Evolutionary conservation across 768 basidiomycete species (phyloP), one percentile per base, ranked within the genome.

Genomic region (Pleurotus djamor): DNA sequence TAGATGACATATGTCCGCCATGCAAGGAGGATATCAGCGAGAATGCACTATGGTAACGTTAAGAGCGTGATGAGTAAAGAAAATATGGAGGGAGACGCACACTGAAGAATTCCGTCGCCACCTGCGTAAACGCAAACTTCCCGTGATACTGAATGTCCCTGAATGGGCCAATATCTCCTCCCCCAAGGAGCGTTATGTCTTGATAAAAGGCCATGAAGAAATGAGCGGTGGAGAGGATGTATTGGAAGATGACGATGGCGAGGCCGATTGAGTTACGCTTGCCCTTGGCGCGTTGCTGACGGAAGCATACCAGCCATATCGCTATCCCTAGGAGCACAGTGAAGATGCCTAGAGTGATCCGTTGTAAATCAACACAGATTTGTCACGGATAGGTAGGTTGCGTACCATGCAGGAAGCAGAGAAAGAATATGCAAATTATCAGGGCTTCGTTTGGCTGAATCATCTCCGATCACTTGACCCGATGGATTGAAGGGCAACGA

Each of bases 201-300:
- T 56, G 54, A 44, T 56, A 56, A 34, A 56, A 56, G 7, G 54
- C 54, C 54, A 56, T 56, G 41, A 56, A 56, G 54, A 56, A 56
- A n/a, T 56, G 54, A 5, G 54, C 54, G 37, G 54, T 56, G 36
- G 54, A 41, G n/a, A 56, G 54, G 41, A 21, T 21, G 54, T 43
- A 56, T n/a, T 56, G 54, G 21, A 56, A 45, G 17, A 56, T 17
- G 54, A 56, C 41, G 54, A 56, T 56, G 54, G 54, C 10, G 36
- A 56, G 54, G 41, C 54, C 54, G 41, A 56, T 34, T 12, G 36
- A 56, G 37, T 41, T 14, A 10, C 41, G 36, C 10, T 28, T 43
- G 14, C n/a, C 37, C 41, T 41, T 41, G 32, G 32, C 8, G 28
- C 47, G 47, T 48, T 50, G 49, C 41, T 41, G 21, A 4, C 54